Base-by-base conservation (phyloP, 1,284 basidiomycete species). In the Caloboletus firmus region DNA sequence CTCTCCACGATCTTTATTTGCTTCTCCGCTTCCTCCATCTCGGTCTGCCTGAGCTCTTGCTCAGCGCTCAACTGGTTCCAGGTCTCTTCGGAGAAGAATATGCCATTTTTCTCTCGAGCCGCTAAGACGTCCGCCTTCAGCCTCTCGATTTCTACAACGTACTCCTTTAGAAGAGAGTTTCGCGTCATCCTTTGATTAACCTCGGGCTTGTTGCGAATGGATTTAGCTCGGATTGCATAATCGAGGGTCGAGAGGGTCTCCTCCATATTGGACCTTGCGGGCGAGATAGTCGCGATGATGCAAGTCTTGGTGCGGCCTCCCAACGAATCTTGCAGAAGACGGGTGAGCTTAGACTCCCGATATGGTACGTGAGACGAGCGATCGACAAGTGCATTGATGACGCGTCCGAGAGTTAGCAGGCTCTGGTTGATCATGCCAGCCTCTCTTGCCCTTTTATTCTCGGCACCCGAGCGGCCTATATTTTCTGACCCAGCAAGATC, bases 391-490 rank as follows among this genome's bases (percentile, higher is more conserved):
- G 93, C 94, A 62, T 96, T 98, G 69, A 99, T 99, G 44, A 99
- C 97, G 41, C 97, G 80, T 1, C 97, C 97, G 13, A 99, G 85
- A 20, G 97, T 98, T 7, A 99, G 78, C 36, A 99, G 78, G 68
- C 93, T 97, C 74, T 98, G 94, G 68, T 99, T 99, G 73, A 99
- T 99, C 91, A 97, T 97, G 9, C 97, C 97, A 2, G 97, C 97
- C 69, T 99, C 97, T 61, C 94, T 80, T 2, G 96, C 97, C 52
- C 95, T 81, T 70, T 93, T 94, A 69, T 98, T 92, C 72, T 95
- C 93, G 1, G 97, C 97, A 8, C 97, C 97, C 0, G 92, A 95
- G 17, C 96, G 82, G 10, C 95, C 96, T 62, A 99, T 96, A 65
- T 98, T 98, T 73, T 99, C 97, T 5, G 93, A 96, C 7, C 97